Percentiles rank a stretch among this genome's conserved stretches.
These are phyloP conservation scores for Physaria fendleri DNA, from an alignment of 345 rosid genomes.

Conservation along the genomic window DNA sequence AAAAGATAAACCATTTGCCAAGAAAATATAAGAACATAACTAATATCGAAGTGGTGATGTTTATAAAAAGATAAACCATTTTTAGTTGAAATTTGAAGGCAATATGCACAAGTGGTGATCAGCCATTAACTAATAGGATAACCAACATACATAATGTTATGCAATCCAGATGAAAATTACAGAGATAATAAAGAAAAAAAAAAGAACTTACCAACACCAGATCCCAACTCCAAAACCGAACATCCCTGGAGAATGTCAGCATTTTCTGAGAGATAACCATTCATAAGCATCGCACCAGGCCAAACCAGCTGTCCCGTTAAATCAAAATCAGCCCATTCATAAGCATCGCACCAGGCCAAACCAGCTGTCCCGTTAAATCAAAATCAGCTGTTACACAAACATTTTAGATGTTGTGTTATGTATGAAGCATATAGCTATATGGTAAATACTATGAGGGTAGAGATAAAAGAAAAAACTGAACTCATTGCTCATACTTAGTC, in stretches of 20 bases:
- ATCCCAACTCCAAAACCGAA: slow-evolving; percentile 79
- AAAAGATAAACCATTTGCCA: neutral
- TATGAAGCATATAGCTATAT: neutral
- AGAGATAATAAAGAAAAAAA: neutral
- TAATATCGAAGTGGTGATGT: neutral
- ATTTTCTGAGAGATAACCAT: slow-evolving; percentile 63
- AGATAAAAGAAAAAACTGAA: neutral
- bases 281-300: slow-evolving; percentile 92
- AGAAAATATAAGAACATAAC: neutral
- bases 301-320: slow-evolving; percentile 92
- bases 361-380: slow-evolving; percentile 91
- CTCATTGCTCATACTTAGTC: neutral
- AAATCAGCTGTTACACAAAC: slow-evolving; percentile 69
- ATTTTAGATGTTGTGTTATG: slow-evolving; percentile 10
- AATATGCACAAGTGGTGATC: neutral
- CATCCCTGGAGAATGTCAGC: slow-evolving; percentile 64
- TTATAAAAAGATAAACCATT: neutral
- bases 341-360: slow-evolving; percentile 96
- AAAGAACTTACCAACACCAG: slow-evolving; percentile 67
- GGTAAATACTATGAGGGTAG: neutral
- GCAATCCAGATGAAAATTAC: neutral
- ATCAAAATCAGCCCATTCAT: slow-evolving; percentile 99
- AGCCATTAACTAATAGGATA: neutral
- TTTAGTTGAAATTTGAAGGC: neutral
- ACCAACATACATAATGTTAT: neutral